Base-by-base conservation (phyloP, 2,329 filamentous ascomycete genomes). In the Fonsecaea multimorphosa region DNA sequence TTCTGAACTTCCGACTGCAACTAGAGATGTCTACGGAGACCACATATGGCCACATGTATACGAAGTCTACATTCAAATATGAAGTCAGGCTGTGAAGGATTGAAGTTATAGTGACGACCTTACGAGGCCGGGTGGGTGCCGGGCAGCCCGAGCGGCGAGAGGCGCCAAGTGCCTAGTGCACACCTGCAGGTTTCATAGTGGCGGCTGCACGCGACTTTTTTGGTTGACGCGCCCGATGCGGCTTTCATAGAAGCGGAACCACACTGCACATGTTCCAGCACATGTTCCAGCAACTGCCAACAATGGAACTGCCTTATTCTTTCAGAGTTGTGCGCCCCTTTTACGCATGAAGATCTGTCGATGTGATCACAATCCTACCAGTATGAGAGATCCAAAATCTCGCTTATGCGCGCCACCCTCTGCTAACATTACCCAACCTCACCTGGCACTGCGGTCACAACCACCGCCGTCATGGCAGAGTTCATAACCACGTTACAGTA, bases 401-500 rank as follows among this genome's bases (percentile, higher is more conserved):
- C 63, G n/a, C 27, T 59, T 29, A 32, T 55, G 29, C 54, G 44
- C 38, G 19, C 38, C 52, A 38, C 19, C 59, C 27, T 27, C 24
- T 40, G 8, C 8, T 31, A 57, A 52, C 44, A 51, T 32, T 19
- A 12, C 31, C 44, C n/a, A 27, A 12, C 14, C 58, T 24, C n/a
- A 29, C 19, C 31, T 22, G 29, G 9, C 29, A 24, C 29, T 53
- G 19, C 46, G 12, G 22, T 16, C 19, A 49, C 44, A n/a, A 40
- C 8, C 12, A 12, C 62, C 54, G 64, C 58, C 46, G 56, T 36
- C 64, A 74, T 74, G 74, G 72, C 74, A 73, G 80, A 82, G 69
- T 77, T 80, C 66, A 76, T 81, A 72, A 73, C 76, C 68, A 74
- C 74, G 60, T 75, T 82, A 60, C 74, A 77, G 79, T 81, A 69